phyloP scores from a whole-genome alignment of 208 protist species.

The Naegleria gruberi region DNA sequence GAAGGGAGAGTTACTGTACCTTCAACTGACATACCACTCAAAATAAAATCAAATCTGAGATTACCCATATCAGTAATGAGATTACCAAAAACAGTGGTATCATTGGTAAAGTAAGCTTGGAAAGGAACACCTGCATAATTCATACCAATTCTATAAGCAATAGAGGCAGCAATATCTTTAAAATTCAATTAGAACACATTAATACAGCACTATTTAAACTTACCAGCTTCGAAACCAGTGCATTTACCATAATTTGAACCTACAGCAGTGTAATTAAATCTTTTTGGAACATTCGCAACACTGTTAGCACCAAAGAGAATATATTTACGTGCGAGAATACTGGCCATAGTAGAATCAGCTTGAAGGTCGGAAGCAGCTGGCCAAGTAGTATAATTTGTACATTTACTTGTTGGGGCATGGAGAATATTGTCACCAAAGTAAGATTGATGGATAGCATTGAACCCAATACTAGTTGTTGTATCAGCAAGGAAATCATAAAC shows the following conservation, averaged over 20 bases:
- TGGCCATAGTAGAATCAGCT: background rate
- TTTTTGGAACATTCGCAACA: background rate
- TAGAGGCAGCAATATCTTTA: background rate
- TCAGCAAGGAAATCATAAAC: background rate
- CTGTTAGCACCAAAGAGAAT: background rate
- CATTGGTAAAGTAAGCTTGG: background rate
- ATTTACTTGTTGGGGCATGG: background rate
- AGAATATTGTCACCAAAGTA: background rate
- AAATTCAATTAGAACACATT: background rate
- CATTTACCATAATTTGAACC: background rate
- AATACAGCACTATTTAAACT: background rate
- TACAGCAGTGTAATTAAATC: background rate
- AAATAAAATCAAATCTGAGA: background rate
- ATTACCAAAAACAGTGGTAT: background rate
- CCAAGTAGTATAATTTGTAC: background rate
- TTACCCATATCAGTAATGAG: background rate
- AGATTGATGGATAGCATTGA: background rate
- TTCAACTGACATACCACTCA: background rate
- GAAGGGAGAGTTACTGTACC: background rate
- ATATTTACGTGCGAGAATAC: background rate
- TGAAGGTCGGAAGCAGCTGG: background rate
- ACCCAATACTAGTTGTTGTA: background rate
- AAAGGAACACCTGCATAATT: background rate
- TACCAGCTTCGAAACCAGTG: background rate
- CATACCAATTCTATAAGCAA: background rate